Evolutionary conservation across 306 rosid species (phyloP), one percentile per base, ranked within the genome.

Genomic region (Mucuna pruriens): DNA sequence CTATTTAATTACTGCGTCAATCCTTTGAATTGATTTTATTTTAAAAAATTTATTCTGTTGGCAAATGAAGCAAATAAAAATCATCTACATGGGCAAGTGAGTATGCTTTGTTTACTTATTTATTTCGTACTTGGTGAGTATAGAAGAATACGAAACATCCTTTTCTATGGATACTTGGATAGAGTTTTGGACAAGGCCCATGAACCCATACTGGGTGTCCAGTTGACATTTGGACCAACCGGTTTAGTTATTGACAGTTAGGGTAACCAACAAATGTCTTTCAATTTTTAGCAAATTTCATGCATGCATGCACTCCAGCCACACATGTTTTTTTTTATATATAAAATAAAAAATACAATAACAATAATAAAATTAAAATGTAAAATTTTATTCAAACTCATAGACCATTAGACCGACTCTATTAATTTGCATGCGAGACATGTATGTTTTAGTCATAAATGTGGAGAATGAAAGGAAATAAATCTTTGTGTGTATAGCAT

Each of bases 221-320:
- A 79, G 7, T 79, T 55, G 58, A 55, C 5, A 19, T 12, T 15
- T 15, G n/a, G 45, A 64, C 22, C 22, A 36, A 1, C 19, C 36
- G 10, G 1, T 48, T 46, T 66, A 76, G 72, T 60, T 48, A 75
- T 65, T 26, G 74, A 20, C 19, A 15, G 74, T 76, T 83, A 31
- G 71, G 42, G n/a, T n/a, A n/a, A n/a, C 20, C 46, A 65, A 77
- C 52, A 33, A 74, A 4, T 29, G 1, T 8, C 42, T 20, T 48
- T 40, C 76, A 40, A 72, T 54, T 69, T 33, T 77, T 9, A 44
- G 79, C 48, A 77, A 70, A 65, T 33, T n/a, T n/a, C n/a, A 17
- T 44, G 75, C 61, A 52, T 57, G 61, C 71, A 75, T 52, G 76
- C 7, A n/a, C n/a, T n/a, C n/a, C n/a, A n/a, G n/a, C n/a, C n/a